phyloP scores from a whole-genome alignment of 331 rosid species.

The Saraca asoca region DNA sequence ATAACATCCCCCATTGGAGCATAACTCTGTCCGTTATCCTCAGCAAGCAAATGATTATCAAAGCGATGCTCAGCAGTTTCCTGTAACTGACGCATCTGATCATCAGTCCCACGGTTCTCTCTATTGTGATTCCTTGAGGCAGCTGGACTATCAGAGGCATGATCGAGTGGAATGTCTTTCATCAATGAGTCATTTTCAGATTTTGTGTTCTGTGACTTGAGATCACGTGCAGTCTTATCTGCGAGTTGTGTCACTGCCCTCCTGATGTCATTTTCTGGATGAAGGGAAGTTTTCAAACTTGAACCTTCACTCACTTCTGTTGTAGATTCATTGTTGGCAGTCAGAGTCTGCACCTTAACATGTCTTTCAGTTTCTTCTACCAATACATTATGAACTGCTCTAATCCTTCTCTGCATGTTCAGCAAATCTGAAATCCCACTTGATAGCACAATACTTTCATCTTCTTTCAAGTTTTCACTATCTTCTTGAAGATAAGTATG shows the following conservation, averaged over 20 bases:
- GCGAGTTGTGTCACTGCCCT: conserved; percentile 38
- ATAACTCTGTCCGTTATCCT: conserved; percentile 39
- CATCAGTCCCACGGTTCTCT: conserved; percentile 47
- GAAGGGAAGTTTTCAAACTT: conserved; percentile 27
- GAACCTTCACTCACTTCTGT: conserved; percentile 33
- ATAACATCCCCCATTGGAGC: conserved; percentile 41
- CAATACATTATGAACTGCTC: conserved; percentile 56
- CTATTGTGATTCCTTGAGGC: conserved; percentile 49
- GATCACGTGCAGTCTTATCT: conserved; percentile 33
- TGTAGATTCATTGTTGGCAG: conserved; percentile 33
- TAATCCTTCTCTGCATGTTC: conserved; percentile 58
- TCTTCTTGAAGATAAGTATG: conserved; percentile 41
- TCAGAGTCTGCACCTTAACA: conserved; percentile 41
- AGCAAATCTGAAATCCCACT: conserved; percentile 63
- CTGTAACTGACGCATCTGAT: conserved; percentile 70
- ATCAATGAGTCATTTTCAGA: conserved; percentile 52
- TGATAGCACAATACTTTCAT: conserved; percentile 28
- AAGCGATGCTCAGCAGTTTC: conserved; percentile 58
- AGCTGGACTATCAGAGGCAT: conserved; percentile 50
- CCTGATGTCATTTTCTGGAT: conserved; percentile 34
- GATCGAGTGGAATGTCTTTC: conserved; percentile 92
- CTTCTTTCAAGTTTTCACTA: conserved; percentile 37
- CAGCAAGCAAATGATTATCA: conserved; percentile 33
- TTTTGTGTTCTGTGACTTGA: conserved; percentile 42
- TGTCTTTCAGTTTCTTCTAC: conserved; percentile 53